These are phyloP conservation scores for Russula sp. DNA, from an alignment of 768 basidiomycete species.

Conservation along the genomic window DNA sequence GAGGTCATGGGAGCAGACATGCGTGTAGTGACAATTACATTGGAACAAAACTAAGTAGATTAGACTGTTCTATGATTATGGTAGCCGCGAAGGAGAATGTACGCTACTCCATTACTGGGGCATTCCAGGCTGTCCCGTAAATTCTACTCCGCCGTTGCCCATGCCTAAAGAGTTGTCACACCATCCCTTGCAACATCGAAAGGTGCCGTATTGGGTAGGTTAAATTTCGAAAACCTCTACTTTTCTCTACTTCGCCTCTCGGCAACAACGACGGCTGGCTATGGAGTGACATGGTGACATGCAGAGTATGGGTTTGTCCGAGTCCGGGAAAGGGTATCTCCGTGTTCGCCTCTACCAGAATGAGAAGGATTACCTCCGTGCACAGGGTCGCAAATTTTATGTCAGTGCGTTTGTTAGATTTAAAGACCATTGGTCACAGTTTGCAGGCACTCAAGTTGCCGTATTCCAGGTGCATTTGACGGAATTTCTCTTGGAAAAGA, in stretches of 20 bases:
- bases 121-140: constrained; percentile 49
- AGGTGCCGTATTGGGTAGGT: constrained; percentile 84
- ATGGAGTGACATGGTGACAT: constrained; percentile 93
- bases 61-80: constrained; percentile 66
- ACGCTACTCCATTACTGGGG: constrained; percentile 36
- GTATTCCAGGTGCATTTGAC: constrained; percentile 76
- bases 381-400: constrained; percentile 74
- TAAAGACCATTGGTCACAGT: constrained; percentile 94
- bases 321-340: constrained; percentile 62
- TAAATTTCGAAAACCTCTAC: constrained; percentile 91
- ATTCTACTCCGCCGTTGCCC: constrained; percentile 40
- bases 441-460: constrained; percentile 19
- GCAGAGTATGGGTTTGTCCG: constrained; percentile 60
- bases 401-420: constrained; percentile 77
- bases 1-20: no score
- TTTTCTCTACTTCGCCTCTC: constrained; percentile 80
- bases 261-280: constrained; percentile 76
- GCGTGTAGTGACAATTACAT: no score
- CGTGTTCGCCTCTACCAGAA: constrained; percentile 76
- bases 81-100: constrained; percentile 71
- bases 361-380: constrained; percentile 86
- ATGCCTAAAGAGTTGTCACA: constrained; percentile 50
- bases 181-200: constrained; percentile 90
- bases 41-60: no score
- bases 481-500: constrained; percentile 92